phyloP scores from a whole-genome alignment of 306 rosid genomes.

The Castanea crenata region DNA sequence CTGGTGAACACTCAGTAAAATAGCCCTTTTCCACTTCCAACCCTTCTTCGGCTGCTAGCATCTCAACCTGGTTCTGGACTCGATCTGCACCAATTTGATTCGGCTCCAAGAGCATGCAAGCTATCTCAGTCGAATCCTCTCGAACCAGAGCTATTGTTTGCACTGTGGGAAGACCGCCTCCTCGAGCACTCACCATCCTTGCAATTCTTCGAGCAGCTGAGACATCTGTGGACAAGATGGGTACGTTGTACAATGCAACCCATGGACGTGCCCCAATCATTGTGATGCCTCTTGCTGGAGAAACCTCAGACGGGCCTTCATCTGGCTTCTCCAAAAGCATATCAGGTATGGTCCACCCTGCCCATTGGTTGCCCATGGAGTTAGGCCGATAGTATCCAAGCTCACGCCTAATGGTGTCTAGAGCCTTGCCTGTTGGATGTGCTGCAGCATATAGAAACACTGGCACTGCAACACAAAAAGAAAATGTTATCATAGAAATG shows the following conservation, averaged over 20 bases:
- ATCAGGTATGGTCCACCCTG: constrained; percentile 72
- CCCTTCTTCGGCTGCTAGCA: constrained; percentile 71
- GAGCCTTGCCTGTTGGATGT: constrained; percentile 75
- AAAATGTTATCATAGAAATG: neutral
- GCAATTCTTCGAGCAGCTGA: constrained; percentile 56
- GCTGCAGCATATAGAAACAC: constrained; percentile 82
- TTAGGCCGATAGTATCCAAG: constrained; percentile 62
- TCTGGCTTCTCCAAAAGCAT: constrained; percentile 53
- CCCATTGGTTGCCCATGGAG: constrained; percentile 76
- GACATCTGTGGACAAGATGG: constrained; percentile 56
- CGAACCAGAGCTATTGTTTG: constrained; percentile 62
- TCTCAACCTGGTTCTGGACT: constrained; percentile 69
- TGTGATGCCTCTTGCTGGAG: constrained; percentile 55
- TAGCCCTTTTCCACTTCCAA: constrained; percentile 77
- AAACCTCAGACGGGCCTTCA: constrained; percentile 54
- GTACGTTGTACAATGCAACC: constrained; percentile 65
- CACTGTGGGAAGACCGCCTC: constrained; percentile 83
- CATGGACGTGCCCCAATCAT: constrained; percentile 83
- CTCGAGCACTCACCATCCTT: constrained; percentile 75
- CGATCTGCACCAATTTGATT: constrained; percentile 67
- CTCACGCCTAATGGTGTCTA: constrained; percentile 68
- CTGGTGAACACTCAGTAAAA: constrained; percentile 75
- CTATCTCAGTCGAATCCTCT: constrained; percentile 61
- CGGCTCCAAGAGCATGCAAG: constrained; percentile 82
- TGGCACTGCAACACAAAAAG: constrained; percentile 58